Evolutionary conservation across 2,329 filamentous ascomycete genomes (phyloP).

Genomic region (Fusarium camptoceras): DNA sequence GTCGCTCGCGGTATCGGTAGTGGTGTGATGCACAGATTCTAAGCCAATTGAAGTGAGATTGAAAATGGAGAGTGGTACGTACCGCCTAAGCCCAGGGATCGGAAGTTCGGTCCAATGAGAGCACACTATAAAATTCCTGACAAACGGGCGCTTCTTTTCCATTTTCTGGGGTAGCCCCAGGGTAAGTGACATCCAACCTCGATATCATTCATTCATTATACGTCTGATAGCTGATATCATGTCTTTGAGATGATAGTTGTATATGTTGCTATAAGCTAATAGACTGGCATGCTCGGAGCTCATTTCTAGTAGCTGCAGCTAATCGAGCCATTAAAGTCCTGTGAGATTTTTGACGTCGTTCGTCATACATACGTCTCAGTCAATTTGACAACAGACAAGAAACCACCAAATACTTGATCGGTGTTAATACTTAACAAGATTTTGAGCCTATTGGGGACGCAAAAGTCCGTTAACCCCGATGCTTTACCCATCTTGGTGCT

Average conservation of each 20-base stretch:
- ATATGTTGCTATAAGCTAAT: background rate
- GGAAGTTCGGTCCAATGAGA: constrained; percentile 17
- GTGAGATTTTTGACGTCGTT: rapidly evolving
- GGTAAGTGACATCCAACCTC: background rate
- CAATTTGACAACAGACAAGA: background rate
- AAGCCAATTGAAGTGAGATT: constrained; percentile 12
- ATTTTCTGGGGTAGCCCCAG: constrained; percentile 5
- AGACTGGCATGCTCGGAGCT: background rate
- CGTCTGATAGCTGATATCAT: background rate
- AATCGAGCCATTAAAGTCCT: background rate
- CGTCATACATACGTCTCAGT: rapidly evolving
- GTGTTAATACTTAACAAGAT: background rate
- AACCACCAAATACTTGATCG: background rate
- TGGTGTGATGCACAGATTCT: constrained; percentile 41
- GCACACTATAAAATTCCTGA: background rate
- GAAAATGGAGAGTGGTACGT: constrained; percentile 21
- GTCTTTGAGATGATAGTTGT: background rate
- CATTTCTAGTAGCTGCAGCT: too few relatives aligned
- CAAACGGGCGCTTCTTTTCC: background rate
- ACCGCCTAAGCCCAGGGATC: background rate
- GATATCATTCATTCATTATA: background rate
- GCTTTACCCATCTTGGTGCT: background rate
- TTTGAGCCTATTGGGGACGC: background rate
- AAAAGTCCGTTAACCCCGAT: background rate
- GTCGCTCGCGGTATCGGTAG: constrained; percentile 34